Percentiles rank a stretch among this genome's conserved stretches.
These are phyloP conservation scores for Daphne laureola DNA, from an alignment of 441 rosid species.

Conservation along the genomic window DNA sequence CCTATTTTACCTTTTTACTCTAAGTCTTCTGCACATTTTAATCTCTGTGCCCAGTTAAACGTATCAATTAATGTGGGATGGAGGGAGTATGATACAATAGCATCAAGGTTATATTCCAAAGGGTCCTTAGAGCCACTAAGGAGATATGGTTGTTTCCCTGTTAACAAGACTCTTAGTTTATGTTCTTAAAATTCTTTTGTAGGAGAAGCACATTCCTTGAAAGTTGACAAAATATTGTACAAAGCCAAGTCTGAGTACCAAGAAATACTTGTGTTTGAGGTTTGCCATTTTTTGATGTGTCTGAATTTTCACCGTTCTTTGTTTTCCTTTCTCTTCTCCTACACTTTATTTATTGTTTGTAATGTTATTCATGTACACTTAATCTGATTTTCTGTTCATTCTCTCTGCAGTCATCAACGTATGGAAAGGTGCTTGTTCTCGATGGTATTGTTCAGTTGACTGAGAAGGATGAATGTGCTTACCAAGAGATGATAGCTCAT, in stretches of 20 bases:
- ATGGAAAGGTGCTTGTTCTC: conserved; percentile 96
- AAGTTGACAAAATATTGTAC: conserved; percentile 63
- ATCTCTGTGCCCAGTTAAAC: too few relatives aligned
- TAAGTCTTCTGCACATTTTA: too few relatives aligned
- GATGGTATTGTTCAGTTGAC: conserved; percentile 95
- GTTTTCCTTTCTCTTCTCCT: neutral
- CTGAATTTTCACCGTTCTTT: neutral
- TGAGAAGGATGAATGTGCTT: conserved; percentile 96
- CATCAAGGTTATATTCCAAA: too few relatives aligned
- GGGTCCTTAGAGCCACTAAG: too few relatives aligned
- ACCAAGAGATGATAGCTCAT: conserved; percentile 98
- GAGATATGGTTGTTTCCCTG: too few relatives aligned
- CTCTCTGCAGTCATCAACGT: conserved; percentile 62
- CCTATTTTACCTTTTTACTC: too few relatives aligned
- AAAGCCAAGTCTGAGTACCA: conserved; percentile 77
- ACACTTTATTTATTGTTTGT: neutral
- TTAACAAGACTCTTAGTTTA: conserved; percentile 1
- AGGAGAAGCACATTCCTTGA: conserved; percentile 95
- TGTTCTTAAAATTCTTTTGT: conserved; percentile 18
- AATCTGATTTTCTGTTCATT: neutral
- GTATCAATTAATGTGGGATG: too few relatives aligned
- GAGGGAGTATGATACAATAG: too few relatives aligned
- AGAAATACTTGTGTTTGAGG: conserved; percentile 93
- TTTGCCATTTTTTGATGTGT: conserved; percentile 19
- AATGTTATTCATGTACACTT: neutral